Conservation (phyloP, 139 green algal genomes). For the Chlamydomonas incerta region DNA sequence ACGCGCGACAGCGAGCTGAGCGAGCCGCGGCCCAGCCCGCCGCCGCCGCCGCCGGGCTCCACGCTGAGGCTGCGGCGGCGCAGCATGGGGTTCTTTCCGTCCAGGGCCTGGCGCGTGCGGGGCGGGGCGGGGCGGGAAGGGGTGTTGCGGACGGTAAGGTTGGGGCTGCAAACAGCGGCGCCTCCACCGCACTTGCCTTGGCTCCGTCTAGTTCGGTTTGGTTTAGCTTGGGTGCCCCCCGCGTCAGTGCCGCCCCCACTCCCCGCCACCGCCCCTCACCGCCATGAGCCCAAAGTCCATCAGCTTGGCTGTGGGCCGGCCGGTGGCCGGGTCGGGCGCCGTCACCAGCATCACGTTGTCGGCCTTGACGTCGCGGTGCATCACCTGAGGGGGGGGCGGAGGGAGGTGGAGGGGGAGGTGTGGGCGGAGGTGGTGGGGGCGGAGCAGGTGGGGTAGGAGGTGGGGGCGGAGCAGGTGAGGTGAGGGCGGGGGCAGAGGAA, state of each 20-base stretch:
- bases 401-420: not conserved
- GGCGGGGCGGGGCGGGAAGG: too few species aligned
- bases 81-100: constrained; percentile 34
- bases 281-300: constrained; percentile 39
- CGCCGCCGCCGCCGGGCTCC: not conserved
- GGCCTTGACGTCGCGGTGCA: constrained; percentile 38
- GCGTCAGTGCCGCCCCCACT: not conserved
- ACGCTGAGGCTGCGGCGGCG: constrained; percentile 3
- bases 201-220: too few species aligned
- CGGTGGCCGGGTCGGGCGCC: not conserved
- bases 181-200: too few species aligned
- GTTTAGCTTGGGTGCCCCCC: too few species aligned
- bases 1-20: not conserved
- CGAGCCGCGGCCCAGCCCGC: constrained; percentile 14
- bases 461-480: too few species aligned
- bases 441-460: not conserved
- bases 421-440: too few species aligned
- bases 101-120: constrained; percentile 3
- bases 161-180: too few species aligned
- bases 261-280: not conserved
- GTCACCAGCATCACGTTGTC: constrained; percentile 31
- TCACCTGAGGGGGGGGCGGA: not conserved
- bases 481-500: too few species aligned
- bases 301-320: constrained; percentile 2
- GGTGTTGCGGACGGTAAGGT: too few species aligned